Evolutionary conservation across 116 monocot genomes (phyloP), one percentile per base, ranked within the genome.

Genomic region (Cymodocea nodosa): DNA sequence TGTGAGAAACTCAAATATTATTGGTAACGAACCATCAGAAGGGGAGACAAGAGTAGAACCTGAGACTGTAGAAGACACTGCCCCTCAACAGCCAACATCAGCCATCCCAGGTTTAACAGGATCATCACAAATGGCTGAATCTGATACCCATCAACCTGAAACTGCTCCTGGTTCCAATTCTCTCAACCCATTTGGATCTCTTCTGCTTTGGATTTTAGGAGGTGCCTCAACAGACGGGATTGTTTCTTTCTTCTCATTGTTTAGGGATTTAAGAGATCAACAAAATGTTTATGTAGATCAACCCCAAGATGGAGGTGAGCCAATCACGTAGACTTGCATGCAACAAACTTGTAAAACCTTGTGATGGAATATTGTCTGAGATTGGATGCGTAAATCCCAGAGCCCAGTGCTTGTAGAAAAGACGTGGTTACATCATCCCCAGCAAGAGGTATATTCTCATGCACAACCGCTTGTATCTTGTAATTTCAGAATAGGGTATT

Each of bases 201-300:
- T 95, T 10, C 71, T 95, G 51, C 82, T 94, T 30, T 86, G 87
- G 80, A 74, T 94, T 30, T 58, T 94, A 62, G 94, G 94, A n/a
- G 89, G 94, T 17, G 84, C 74, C 35, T 79, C 94, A 17, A 82
- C 94, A 10, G 94, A 87, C 22, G 84, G 89, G 15, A 70, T 94
- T 22, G 55, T 94, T 48, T 94, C 89, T 20, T 94, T 89, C 40
- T 89, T 94, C 68, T 89, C 94, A 3, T 74, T 80, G 81, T 94
- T 87, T 56, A 80, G 94, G 77, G 94, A 94, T 69, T 51, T 82
- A 64, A 71, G 79, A 23, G 89, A 93, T 50, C 89, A 81, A 35
- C 73, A 78, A 19, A 79, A 82, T 60, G 75, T 73, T 65, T 86
- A 66, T 52, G 58, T 62, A 2, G 75, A 83, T 56, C 62, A 76